phyloP scores from a whole-genome alignment of 225 moss, liverwort and hornwort species.

The Thuidium tamariscinum region DNA sequence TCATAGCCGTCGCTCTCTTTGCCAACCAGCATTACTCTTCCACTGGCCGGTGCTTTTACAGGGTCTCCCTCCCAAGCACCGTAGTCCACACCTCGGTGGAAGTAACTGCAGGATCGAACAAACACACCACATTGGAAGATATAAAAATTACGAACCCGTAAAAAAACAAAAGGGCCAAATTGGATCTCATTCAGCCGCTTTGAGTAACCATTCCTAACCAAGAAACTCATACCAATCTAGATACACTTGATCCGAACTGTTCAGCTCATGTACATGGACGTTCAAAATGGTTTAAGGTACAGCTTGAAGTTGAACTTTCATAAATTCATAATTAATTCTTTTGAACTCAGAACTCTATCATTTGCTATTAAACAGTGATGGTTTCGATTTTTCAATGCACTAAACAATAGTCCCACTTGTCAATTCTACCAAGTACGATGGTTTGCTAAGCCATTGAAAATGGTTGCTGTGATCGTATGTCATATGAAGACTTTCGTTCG shows the following conservation, averaged over 20 bases:
- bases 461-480: neutral
- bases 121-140: neutral
- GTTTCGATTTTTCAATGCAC: neutral
- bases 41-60: conserved; percentile 56
- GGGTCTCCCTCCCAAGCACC: conserved; percentile 57
- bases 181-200: neutral
- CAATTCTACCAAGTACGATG: neutral
- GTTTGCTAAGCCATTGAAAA: neutral
- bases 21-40: conserved; percentile 50
- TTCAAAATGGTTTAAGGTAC: neutral
- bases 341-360: neutral
- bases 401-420: neutral
- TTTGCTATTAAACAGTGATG: neutral
- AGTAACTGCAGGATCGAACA: conserved; percentile 28
- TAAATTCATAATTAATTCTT: neutral
- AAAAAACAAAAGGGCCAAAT: neutral
- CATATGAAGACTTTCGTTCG: neutral
- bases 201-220: neutral
- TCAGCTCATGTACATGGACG: neutral
- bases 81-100: conserved; percentile 65
- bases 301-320: neutral
- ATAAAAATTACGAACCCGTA: neutral
- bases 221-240: neutral
- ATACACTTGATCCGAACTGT: neutral
- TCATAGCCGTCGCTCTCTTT: conserved; percentile 64